phyloP scores from a whole-genome alignment of 768 basidiomycete species.

The Thelephora ganbajun region DNA sequence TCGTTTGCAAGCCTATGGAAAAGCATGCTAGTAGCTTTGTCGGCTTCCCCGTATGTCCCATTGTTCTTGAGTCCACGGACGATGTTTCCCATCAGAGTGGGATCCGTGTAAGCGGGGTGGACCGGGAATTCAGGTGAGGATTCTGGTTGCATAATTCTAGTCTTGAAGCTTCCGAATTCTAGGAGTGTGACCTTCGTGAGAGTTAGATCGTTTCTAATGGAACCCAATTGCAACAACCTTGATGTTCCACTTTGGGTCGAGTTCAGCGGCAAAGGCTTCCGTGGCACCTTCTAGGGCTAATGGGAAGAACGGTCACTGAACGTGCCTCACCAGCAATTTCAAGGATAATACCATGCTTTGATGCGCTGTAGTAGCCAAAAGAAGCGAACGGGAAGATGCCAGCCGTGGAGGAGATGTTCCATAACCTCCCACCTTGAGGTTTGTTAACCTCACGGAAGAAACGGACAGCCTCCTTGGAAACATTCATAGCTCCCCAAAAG shows the following conservation, averaged over 20 bases:
- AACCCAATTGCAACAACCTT: slow-evolving; percentile 13
- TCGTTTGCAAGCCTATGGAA: slow-evolving; percentile 6
- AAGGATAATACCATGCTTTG: background rate
- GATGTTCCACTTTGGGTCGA: slow-evolving; percentile 23
- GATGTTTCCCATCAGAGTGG: background rate
- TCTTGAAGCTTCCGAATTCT: slow-evolving; percentile 9
- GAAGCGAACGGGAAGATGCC: slow-evolving; percentile 9
- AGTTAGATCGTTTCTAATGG: background rate
- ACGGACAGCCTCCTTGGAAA: slow-evolving; percentile 18
- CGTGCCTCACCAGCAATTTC: background rate
- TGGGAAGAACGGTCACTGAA: background rate
- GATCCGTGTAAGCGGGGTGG: slow-evolving; percentile 9
- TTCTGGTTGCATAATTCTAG: background rate
- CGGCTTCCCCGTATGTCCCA: slow-evolving; percentile 6
- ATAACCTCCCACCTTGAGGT: slow-evolving; percentile 20
- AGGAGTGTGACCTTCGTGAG: slow-evolving; percentile 9
- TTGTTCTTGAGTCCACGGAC: background rate
- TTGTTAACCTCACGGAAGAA: slow-evolving; percentile 24
- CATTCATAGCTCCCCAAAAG: slow-evolving; percentile 16
- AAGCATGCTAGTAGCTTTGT: slow-evolving; percentile 9
- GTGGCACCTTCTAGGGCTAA: slow-evolving; percentile 20
- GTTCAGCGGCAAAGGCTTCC: slow-evolving; percentile 15
- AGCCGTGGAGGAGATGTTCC: slow-evolving; percentile 19
- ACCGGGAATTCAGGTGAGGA: background rate
- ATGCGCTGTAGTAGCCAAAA: slow-evolving; percentile 1